A percentile compares a stretch with the other conserved stretches of the same genome.
Evolutionary conservation across 2,329 filamentous ascomycete genomes (phyloP).

Genomic region (Pseudogymnoascus verrucosus): DNA sequence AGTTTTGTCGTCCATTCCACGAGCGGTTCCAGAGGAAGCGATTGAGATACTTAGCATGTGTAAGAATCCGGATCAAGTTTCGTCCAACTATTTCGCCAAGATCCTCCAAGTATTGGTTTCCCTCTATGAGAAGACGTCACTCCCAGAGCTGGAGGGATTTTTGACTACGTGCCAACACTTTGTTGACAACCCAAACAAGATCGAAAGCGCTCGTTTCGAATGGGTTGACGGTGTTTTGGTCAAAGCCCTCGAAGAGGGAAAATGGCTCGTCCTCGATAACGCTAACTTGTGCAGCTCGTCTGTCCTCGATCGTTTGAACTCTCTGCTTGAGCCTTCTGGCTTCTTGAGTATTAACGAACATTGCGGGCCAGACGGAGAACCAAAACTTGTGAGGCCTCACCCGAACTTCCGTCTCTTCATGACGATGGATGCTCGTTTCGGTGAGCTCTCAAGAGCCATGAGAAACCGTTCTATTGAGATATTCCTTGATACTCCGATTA

Average conservation of each 20-base stretch:
- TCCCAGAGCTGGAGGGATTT: slow-evolving; percentile 25
- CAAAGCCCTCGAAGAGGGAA: slow-evolving; percentile 73
- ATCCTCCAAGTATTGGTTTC: slow-evolving; percentile 28
- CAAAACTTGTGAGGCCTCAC: slow-evolving; percentile 73
- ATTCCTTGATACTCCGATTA: slow-evolving; percentile 48
- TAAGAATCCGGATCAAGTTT: slow-evolving; percentile 20
- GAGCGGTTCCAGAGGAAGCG: slow-evolving; percentile 37
- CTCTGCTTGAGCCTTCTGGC: slow-evolving; percentile 83
- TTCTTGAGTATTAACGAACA: slow-evolving; percentile 90
- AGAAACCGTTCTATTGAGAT: slow-evolving; percentile 90
- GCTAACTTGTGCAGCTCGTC: slow-evolving; percentile 95
- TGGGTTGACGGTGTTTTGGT: slow-evolving; percentile 94
- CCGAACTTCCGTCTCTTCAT: slow-evolving; percentile 85
- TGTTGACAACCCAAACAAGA: slow-evolving; percentile 44
- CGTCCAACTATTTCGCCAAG: slow-evolving; percentile 19
- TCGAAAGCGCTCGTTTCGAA: slow-evolving; percentile 77
- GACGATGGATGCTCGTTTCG: slow-evolving; percentile 85
- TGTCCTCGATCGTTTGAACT: slow-evolving; percentile 89
- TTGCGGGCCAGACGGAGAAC: slow-evolving; percentile 70
- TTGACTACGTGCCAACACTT: slow-evolving; percentile 29
- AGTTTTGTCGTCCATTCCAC: slow-evolving; percentile 41
- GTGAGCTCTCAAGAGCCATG: slow-evolving; percentile 93
- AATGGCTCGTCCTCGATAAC: slow-evolving; percentile 94
- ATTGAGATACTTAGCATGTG: slow-evolving; percentile 45
- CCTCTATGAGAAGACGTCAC: slow-evolving; percentile 32